Base-by-base conservation (phyloP, 768 basidiomycete species). In the Boletus speciosus region DNA sequence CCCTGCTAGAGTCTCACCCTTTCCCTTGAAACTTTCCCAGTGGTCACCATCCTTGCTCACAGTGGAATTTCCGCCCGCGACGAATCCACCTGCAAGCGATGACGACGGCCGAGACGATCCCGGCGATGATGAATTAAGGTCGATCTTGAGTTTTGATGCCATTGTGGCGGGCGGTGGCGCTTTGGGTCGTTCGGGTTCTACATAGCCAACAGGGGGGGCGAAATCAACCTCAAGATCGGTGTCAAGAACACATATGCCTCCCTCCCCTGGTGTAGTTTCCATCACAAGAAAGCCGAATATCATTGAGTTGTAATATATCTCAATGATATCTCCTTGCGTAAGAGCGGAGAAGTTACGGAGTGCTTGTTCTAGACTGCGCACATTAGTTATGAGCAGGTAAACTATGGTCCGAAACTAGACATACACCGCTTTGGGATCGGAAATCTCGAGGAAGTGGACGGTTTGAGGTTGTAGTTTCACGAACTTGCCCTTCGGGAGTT, bases 141-240 rank as follows among this genome's bases (percentile, higher is more conserved):
- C 94, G 52, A 99, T 98, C 71, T 93, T 93, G 51, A 98, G 81
- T 73, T 98, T 98, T 31, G 88, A 89, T 3, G 94, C 94, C 96
- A 99, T 98, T 3, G 96, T 97, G 21, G 87, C 68, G 3, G 86
- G 86, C 0, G 93, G 85, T 3, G 83, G 80, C 3, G 93, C 83
- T 61, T 91, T 88, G 1, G 88, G 86, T 43, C 88, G 81, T 60
- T 93, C 88, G 2, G 97, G 97, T 68, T 98, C 97, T 35, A 94
- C 88, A 67, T 98, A 99, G 37, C 90, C 90, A 21, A 91, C 82
- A 0, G 96, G 96, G 1, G 94, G 74, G 1, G 90, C 97, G 66
- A 98, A 98, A 70, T 99, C 97, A 51, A 98, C 97, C 72, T 98
- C 95, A 1, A 99, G 83, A 79, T 99, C 97, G 0, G 94, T 98